phyloP scores from a whole-genome alignment of 2,329 filamentous ascomycete genomes.

The Camillea tinctor region DNA sequence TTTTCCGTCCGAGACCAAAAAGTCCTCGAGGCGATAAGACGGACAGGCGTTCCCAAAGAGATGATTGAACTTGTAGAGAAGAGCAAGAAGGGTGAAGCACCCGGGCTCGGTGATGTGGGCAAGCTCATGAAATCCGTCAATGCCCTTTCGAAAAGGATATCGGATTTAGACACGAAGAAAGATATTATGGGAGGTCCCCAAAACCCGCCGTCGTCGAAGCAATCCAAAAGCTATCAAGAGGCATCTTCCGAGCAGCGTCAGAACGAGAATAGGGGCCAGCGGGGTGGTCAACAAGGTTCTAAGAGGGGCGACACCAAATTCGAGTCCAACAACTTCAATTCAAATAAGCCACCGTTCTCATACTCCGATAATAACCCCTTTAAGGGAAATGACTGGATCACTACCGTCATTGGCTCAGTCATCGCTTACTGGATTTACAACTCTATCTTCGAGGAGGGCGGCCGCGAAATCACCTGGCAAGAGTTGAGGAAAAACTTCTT shows the following conservation, averaged over 20 bases:
- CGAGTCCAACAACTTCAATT: slow-evolving; percentile 26
- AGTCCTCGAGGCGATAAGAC: slow-evolving; percentile 10
- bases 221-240: slow-evolving; percentile 13
- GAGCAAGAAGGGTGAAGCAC: not conserved
- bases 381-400: slow-evolving; percentile 35
- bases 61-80: slow-evolving; percentile 18
- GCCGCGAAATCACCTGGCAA: slow-evolving; percentile 91
- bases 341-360: slow-evolving; percentile 18
- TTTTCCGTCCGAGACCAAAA: not conserved
- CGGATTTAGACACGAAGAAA: slow-evolving; percentile 7
- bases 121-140: slow-evolving; percentile 19
- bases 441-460: slow-evolving; percentile 43
- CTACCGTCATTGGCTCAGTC: slow-evolving; percentile 52
- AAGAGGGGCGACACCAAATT: slow-evolving; percentile 24
- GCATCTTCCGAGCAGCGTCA: slow-evolving; percentile 18
- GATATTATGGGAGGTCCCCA: not conserved
- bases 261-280: slow-evolving; percentile 28
- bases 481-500: slow-evolving; percentile 92
- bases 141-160: slow-evolving; percentile 12
- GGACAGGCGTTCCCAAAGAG: slow-evolving; percentile 18
- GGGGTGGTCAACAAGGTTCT: slow-evolving; percentile 3
- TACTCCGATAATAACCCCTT: slow-evolving; percentile 13
- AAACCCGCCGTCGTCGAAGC: not conserved
- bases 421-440: slow-evolving; percentile 46
- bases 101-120: slow-evolving; percentile 11